Conservation (phyloP, 2,329 filamentous ascomycete genomes). For the Talaromyces piceae region DNA sequence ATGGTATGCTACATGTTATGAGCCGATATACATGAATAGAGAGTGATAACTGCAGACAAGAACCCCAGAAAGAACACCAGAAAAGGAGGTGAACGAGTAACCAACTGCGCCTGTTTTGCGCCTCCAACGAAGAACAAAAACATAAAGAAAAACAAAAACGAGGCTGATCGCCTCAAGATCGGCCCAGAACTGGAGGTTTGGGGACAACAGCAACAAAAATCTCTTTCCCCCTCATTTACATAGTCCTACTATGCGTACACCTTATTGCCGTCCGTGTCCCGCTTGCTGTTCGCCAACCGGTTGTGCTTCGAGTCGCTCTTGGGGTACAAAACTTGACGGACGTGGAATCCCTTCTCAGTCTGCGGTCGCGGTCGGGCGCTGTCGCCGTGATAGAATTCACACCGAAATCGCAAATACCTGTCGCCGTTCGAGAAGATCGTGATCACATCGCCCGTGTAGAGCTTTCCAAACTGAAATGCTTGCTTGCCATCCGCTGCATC, state of each 20-base stretch:
- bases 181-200: no score
- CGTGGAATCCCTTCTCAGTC: slow-evolving; percentile 33
- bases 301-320: slow-evolving; percentile 17
- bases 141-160: no score
- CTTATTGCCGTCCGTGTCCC: slow-evolving; percentile 2
- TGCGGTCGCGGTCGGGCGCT: slow-evolving; percentile 35
- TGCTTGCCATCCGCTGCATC: slow-evolving; percentile 47
- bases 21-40: no score
- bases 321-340: slow-evolving; percentile 30
- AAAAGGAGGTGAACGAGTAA: no score
- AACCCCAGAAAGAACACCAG: no score
- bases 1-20: no score
- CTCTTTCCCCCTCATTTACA: no score
- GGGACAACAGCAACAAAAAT: no score
- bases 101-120: no score
- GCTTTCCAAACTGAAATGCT: slow-evolving; percentile 52
- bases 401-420: slow-evolving; percentile 36
- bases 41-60: no score
- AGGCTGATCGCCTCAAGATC: no score
- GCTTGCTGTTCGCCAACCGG: not conserved
- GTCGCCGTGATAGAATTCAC: slow-evolving; percentile 42
- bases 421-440: slow-evolving; percentile 55
- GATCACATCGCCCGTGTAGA: slow-evolving; percentile 72
- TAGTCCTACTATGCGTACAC: slow-evolving; percentile 9
- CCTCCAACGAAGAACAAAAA: no score